phyloP scores from a whole-genome alignment of 2,329 filamentous ascomycete genomes.

The Chlorencoelia australis region DNA sequence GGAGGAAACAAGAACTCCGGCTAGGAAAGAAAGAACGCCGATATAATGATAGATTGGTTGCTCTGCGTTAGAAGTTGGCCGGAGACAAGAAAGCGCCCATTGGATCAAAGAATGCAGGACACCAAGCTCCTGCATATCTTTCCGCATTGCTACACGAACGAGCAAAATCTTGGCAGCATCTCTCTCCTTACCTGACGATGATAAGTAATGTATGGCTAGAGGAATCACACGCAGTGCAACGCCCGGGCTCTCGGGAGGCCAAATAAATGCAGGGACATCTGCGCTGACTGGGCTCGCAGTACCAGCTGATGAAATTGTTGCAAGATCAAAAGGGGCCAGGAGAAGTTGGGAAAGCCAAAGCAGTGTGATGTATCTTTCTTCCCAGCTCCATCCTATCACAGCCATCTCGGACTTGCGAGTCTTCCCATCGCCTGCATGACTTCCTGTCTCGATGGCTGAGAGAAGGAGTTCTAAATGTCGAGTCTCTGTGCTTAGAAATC shows the following conservation, averaged over 20 bases:
- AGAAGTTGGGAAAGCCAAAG: slow-evolving; percentile 80
- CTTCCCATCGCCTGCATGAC: slow-evolving; percentile 10
- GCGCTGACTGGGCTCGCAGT: slow-evolving; percentile 37
- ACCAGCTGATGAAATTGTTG: slow-evolving; percentile 63
- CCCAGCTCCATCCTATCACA: slow-evolving; percentile 65
- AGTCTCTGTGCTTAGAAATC: slow-evolving; percentile 85
- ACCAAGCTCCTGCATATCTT: slow-evolving; percentile 75
- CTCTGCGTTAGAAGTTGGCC: slow-evolving; percentile 31
- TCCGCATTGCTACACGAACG: slow-evolving; percentile 70
- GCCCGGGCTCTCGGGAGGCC: slow-evolving; percentile 53
- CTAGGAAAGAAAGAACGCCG: slow-evolving; percentile 69
- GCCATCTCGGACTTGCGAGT: slow-evolving; percentile 1
- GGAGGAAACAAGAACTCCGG: slow-evolving; percentile 59
- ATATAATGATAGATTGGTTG: slow-evolving; percentile 64
- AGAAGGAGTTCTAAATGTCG: slow-evolving; percentile 75
- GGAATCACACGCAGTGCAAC: slow-evolving; percentile 62
- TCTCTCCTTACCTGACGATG: slow-evolving; percentile 72
- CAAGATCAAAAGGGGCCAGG: slow-evolving; percentile 81
- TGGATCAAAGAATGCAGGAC: slow-evolving; percentile 57
- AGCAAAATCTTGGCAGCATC: slow-evolving; percentile 79
- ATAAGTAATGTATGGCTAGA: slow-evolving; percentile 61
- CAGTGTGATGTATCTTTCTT: slow-evolving; percentile 78
- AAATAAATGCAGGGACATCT: slow-evolving; percentile 38
- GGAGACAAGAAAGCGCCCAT: slow-evolving; percentile 59
- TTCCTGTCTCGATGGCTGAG: slow-evolving; percentile 54